Evolutionary conservation across 78 protist genomes (phyloP).

Genomic region (Dictyostelium citrinum): DNA sequence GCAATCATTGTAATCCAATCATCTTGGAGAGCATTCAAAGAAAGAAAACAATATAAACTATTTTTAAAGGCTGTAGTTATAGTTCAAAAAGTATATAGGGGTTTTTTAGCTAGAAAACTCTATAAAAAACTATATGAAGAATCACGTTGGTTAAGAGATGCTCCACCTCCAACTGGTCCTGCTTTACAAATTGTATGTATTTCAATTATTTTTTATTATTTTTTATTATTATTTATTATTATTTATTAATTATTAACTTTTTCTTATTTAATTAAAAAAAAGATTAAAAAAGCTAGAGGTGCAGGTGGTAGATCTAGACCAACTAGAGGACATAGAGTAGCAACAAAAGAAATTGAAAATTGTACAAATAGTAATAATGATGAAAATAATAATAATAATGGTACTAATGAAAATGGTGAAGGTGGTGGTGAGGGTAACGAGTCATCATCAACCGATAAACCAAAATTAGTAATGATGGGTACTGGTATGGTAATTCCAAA

Average conservation of each 20-base stretch:
- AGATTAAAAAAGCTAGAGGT: conserved; percentile 60
- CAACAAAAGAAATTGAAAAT: conserved; percentile 21
- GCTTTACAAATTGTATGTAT: conserved; percentile 20
- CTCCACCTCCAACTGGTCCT: conserved; percentile 44
- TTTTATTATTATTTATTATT: not conserved
- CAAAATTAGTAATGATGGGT: conserved; percentile 42
- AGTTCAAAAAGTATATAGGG: conserved; percentile 46
- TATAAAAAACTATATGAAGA: conserved; percentile 36
- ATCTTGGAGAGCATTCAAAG: conserved; percentile 33
- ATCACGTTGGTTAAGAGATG: conserved; percentile 53
- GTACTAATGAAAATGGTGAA: not conserved
- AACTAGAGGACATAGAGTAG: conserved; percentile 52
- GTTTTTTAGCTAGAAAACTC: conserved; percentile 36
- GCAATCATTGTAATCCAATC: conserved; percentile 24
- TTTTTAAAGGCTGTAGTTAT: not conserved
- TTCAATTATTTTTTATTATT: not conserved
- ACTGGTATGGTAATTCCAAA: conserved; percentile 46
- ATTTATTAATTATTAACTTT: no score
- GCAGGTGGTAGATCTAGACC: conserved; percentile 59
- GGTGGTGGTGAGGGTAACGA: not conserved
- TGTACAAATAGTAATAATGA: not conserved
- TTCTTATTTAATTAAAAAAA: not conserved
- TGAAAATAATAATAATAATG: not conserved
- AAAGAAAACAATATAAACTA: not conserved
- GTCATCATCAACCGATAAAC: not conserved